These are phyloP conservation scores for Dissophora ornata DNA, from an alignment of 192 early-diverging fungal genomes.

Conservation along the genomic window DNA sequence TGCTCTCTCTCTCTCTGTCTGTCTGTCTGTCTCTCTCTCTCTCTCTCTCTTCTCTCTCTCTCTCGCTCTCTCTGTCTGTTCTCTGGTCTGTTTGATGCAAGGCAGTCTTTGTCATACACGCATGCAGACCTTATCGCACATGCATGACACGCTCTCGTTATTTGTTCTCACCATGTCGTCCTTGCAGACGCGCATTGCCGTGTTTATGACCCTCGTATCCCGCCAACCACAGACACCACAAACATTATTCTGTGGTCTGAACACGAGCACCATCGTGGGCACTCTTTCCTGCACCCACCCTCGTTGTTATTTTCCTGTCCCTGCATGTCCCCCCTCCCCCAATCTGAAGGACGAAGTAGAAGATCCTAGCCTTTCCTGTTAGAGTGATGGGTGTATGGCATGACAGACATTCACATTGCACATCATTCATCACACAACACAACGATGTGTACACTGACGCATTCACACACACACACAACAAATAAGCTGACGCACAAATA, in stretches of 20 bases:
- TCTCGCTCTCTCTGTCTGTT: not conserved
- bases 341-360: too few relatives aligned
- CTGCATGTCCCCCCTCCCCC: too few relatives aligned
- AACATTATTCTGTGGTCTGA: too few relatives aligned
- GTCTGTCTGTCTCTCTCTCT: not conserved
- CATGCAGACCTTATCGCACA: conserved; percentile 9
- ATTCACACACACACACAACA: not conserved
- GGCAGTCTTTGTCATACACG: conserved; percentile 43
- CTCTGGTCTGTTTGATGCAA: not conserved
- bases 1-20: not conserved
- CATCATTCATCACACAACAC: too few relatives aligned
- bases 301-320: too few relatives aligned
- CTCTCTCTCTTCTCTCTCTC: not conserved
- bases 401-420: not conserved
- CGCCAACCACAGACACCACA: too few relatives aligned
- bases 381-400: conserved; percentile 4
- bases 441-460: too few relatives aligned
- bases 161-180: conserved; percentile 2
- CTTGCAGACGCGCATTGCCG: not conserved
- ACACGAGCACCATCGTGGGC: too few relatives aligned
- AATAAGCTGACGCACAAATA: conserved; percentile 1
- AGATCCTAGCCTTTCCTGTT: not conserved
- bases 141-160: not conserved
- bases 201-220: not conserved
- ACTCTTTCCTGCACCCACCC: too few relatives aligned